Conservation (phyloP, 2,329 filamentous ascomycete species). For the Thielaviopsis punctulata region DNA sequence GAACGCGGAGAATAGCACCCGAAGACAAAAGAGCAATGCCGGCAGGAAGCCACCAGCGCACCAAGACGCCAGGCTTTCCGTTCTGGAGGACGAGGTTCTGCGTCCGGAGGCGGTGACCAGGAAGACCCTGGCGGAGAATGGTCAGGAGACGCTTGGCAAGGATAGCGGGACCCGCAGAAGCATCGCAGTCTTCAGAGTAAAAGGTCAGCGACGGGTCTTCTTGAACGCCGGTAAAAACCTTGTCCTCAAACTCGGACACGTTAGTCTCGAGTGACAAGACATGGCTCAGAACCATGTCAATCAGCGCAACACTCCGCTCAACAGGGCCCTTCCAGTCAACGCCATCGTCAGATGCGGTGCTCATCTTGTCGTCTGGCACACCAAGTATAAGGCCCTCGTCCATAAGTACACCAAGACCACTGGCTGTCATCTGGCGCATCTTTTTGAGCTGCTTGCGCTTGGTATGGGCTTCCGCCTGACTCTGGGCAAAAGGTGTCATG, state of each 20-base stretch:
- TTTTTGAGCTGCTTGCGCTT: conserved; percentile 58
- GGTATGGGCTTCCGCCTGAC: conserved; percentile 53
- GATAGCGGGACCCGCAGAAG: conserved; percentile 33
- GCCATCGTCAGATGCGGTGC: conserved; percentile 20
- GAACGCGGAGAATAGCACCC: conserved; percentile 65
- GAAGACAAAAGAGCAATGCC: conserved; percentile 59
- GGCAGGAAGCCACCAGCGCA: conserved; percentile 80
- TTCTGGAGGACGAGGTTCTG: conserved; percentile 40
- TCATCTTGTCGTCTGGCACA: conserved; percentile 28
- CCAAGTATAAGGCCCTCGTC: conserved; percentile 67
- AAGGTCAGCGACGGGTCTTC: conserved; percentile 41
- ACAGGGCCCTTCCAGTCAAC: conserved; percentile 52
- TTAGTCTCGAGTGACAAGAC: conserved; percentile 45
- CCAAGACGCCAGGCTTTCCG: conserved; percentile 55
- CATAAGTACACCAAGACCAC: conserved; percentile 71
- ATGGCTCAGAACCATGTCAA: conserved; percentile 69
- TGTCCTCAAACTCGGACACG: conserved; percentile 48
- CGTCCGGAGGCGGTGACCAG: conserved; percentile 44
- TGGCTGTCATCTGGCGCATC: conserved; percentile 65
- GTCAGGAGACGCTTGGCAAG: conserved; percentile 50
- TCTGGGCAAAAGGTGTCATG: conserved; percentile 60
- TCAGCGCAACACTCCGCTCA: conserved; percentile 63
- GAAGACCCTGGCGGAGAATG: conserved; percentile 53
- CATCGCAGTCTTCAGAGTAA: conserved; percentile 29
- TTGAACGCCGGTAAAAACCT: conserved; percentile 44